phyloP scores from a whole-genome alignment of 176 grass and related monocot species.

The Carex parvula region DNA sequence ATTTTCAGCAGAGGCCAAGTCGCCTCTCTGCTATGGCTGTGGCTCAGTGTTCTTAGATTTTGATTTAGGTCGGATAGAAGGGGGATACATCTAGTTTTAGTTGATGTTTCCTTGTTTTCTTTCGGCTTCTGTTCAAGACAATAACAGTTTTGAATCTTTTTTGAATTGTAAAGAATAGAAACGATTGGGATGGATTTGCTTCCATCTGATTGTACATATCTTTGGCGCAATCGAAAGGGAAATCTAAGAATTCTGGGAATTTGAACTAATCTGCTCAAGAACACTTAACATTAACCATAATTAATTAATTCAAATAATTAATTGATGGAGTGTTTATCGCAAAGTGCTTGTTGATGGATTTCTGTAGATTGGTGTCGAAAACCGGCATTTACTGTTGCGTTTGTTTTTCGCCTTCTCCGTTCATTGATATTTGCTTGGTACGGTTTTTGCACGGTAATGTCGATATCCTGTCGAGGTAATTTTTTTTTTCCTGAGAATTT shows the following conservation, averaged over 20 bases:
- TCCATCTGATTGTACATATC: constrained; percentile 31
- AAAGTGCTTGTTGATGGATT: constrained; percentile 2
- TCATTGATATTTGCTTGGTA: not conserved
- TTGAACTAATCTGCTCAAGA: constrained; percentile 15
- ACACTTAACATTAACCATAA: not conserved
- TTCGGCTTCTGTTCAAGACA: not conserved
- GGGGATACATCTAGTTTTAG: constrained; percentile 16
- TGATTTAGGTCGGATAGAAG: not conserved
- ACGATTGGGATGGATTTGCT: constrained; percentile 14
- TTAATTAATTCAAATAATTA: constrained; percentile 3
- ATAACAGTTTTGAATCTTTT: constrained; percentile 17
- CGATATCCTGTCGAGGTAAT: not conserved
- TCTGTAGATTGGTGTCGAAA: not conserved
- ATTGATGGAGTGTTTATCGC: not conserved
- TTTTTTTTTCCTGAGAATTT: not conserved
- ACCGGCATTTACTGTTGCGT: not conserved
- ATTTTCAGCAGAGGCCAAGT: constrained; percentile 43
- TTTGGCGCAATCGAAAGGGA: constrained; percentile 22
- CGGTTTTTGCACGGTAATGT: not conserved
- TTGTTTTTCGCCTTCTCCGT: not conserved
- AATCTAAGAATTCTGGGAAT: constrained; percentile 23
- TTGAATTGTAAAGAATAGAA: constrained; percentile 22
- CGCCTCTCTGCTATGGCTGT: constrained; percentile 42
- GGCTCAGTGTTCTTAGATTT: constrained; percentile 5
- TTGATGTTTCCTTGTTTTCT: constrained; percentile 22